Percentiles rank a stretch among this genome's conserved stretches.
phyloP scores from a whole-genome alignment of 2,329 filamentous ascomycete genomes.

The Ophiocordyceps sinensis region DNA sequence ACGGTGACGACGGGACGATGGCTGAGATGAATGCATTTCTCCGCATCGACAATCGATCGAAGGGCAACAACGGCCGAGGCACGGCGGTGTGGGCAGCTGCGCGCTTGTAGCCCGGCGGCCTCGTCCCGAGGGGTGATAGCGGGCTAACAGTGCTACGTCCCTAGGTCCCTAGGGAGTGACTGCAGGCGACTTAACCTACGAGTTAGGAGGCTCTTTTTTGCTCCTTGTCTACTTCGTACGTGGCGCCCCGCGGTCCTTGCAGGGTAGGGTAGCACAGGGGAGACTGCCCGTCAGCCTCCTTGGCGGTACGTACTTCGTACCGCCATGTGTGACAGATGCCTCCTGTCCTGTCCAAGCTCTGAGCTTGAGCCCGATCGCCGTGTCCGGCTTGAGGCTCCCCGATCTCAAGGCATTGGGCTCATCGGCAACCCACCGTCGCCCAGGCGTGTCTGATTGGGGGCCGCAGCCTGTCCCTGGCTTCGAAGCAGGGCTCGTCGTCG shows the following conservation, averaged over 20 bases:
- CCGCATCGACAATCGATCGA: neutral
- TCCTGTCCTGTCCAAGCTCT: no score
- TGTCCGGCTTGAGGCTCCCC: neutral
- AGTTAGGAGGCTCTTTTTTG: no score
- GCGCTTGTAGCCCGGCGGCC: no score
- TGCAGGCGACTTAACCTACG: no score
- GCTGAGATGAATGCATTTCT: neutral
- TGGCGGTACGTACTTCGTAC: neutral
- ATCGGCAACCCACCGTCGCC: neutral
- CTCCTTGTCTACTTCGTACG: neutral
- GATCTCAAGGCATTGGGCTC: slow-evolving; percentile 2
- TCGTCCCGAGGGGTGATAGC: neutral
- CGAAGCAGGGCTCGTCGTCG: no score
- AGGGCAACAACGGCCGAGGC: no score
- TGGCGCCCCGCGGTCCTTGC: neutral
- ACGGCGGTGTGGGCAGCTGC: no score
- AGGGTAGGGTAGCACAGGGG: neutral
- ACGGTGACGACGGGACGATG: neutral
- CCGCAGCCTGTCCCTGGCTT: no score
- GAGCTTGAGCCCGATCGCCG: no score
- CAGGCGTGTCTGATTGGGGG: no score
- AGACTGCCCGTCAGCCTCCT: neutral
- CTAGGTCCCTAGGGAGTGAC: no score
- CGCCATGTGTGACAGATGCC: no score
- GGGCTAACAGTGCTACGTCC: neutral